These are phyloP conservation scores for Colletotrichum viniferum DNA, from an alignment of 2,329 filamentous ascomycete species.

Conservation along the genomic window DNA sequence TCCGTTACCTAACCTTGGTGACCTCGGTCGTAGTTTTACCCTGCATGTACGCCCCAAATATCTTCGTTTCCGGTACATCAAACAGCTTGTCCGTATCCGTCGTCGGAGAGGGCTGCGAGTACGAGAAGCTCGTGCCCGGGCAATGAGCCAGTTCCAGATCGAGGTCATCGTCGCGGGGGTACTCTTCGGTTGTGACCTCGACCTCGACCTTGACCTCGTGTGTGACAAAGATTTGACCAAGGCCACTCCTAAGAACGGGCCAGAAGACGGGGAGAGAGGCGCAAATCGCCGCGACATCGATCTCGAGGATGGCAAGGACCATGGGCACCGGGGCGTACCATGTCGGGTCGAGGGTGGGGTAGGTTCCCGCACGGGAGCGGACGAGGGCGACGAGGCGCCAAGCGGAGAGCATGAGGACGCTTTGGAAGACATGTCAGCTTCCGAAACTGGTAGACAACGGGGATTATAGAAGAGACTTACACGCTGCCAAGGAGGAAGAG, in stretches of 20 bases:
- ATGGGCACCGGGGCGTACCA: slow-evolving; percentile 37
- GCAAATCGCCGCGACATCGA: slow-evolving; percentile 27
- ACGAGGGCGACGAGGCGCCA: slow-evolving; percentile 35
- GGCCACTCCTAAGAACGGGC: slow-evolving; percentile 27
- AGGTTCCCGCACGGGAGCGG: slow-evolving; percentile 31
- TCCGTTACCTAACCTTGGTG: not conserved
- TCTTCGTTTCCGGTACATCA: not conserved
- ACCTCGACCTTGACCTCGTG: slow-evolving; percentile 33
- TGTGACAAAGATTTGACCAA: slow-evolving; percentile 38
- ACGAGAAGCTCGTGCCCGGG: not conserved
- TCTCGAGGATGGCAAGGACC: slow-evolving; percentile 35
- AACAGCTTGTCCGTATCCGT: not conserved
- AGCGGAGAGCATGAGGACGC: slow-evolving; percentile 26
- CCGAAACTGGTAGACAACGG: not conserved
- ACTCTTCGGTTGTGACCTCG: slow-evolving; percentile 16
- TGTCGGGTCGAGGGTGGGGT: slow-evolving; percentile 37
- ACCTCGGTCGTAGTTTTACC: not conserved
- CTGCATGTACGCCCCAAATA: not conserved
- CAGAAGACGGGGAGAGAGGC: slow-evolving; percentile 18
- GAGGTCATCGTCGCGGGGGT: not conserved
- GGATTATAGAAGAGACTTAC: slow-evolving; percentile 25
- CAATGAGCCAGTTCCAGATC: not conserved
- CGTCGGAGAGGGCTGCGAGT: not conserved
- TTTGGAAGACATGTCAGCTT: accelerated
- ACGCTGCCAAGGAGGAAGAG: slow-evolving; percentile 34